These are phyloP conservation scores for Russula olivacea DNA, from an alignment of 768 basidiomycete species.

Conservation along the genomic window DNA sequence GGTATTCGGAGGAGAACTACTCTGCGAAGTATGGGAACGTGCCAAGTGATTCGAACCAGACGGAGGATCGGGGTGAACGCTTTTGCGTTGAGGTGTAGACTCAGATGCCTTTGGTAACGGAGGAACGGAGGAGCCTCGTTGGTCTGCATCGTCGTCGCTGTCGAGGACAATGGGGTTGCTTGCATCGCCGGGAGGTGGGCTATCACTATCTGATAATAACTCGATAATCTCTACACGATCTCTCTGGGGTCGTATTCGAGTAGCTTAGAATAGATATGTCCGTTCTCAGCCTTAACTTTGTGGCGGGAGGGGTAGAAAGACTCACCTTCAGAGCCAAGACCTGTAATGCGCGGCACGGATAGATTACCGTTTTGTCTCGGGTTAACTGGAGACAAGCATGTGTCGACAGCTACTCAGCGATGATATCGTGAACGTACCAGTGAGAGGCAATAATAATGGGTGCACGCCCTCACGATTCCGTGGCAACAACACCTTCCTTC, in stretches of 20 bases:
- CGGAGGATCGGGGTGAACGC: neutral
- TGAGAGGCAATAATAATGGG: neutral
- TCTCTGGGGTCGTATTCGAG: neutral
- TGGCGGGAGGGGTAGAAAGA: neutral
- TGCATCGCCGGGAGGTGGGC: constrained; percentile 4
- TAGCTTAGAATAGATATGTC: neutral
- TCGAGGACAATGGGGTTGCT: constrained; percentile 19
- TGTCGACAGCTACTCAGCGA: neutral
- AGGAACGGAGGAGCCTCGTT: neutral
- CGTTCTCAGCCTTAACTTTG: neutral
- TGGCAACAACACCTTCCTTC: constrained; percentile 4
- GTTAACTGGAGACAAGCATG: neutral
- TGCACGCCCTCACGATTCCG: neutral
- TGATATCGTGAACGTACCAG: neutral
- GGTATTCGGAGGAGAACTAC: neutral
- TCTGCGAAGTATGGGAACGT: neutral
- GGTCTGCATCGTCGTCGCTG: constrained; percentile 13
- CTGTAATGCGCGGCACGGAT: neutral
- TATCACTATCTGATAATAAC: constrained; percentile 11
- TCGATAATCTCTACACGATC: constrained; percentile 6
- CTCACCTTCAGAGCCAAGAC: constrained; percentile 4
- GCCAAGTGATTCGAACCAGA: neutral
- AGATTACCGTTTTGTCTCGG: neutral
- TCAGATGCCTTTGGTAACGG: neutral
- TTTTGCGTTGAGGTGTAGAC: neutral